Evolutionary conservation across 1,139 yeast species (phyloP).

Genomic region (Pichia sp.): DNA sequence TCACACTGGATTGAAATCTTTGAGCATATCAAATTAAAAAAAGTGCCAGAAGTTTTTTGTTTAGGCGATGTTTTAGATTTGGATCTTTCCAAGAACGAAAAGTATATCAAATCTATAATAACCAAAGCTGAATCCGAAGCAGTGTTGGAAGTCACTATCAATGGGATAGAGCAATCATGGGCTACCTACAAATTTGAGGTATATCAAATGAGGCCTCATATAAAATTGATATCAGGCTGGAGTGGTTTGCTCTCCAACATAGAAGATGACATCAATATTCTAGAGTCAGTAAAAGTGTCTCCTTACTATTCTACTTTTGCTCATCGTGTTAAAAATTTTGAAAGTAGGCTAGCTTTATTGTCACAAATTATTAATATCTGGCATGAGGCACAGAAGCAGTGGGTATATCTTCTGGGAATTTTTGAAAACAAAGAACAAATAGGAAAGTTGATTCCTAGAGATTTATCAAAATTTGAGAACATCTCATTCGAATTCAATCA

Average conservation of each 20-base stretch:
- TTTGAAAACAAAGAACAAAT: conserved; percentile 61
- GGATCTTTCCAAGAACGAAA: conserved; percentile 45
- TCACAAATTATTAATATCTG: conserved; percentile 59
- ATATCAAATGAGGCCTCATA: conserved; percentile 50
- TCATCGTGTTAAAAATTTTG: conserved; percentile 53
- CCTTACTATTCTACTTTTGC: conserved; percentile 60
- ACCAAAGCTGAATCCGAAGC: conserved; percentile 72
- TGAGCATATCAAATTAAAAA: conserved; percentile 24
- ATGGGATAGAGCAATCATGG: conserved; percentile 50
- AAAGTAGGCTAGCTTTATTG: conserved; percentile 49
- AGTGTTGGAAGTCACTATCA: conserved; percentile 52
- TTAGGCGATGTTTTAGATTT: conserved; percentile 60
- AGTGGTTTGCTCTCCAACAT: conserved; percentile 56
- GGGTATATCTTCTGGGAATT: conserved; percentile 83
- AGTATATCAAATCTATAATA: conserved; percentile 45
- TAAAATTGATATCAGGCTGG: conserved; percentile 67
- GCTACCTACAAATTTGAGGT: conserved; percentile 43
- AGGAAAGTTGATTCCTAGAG: conserved; percentile 60
- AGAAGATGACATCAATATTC: conserved; percentile 55
- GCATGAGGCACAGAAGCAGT: conserved; percentile 84
- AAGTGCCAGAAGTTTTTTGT: conserved; percentile 26
- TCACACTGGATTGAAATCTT: conserved; percentile 70
- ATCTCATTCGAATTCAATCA: conserved; percentile 58
- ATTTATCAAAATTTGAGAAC: conserved; percentile 61
- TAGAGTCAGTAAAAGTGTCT: conserved; percentile 71